Percentiles rank a stretch among this genome's conserved stretches.
phyloP scores from a whole-genome alignment of 495 filamentous ascomycete species.

The Penicillium manginii region DNA sequence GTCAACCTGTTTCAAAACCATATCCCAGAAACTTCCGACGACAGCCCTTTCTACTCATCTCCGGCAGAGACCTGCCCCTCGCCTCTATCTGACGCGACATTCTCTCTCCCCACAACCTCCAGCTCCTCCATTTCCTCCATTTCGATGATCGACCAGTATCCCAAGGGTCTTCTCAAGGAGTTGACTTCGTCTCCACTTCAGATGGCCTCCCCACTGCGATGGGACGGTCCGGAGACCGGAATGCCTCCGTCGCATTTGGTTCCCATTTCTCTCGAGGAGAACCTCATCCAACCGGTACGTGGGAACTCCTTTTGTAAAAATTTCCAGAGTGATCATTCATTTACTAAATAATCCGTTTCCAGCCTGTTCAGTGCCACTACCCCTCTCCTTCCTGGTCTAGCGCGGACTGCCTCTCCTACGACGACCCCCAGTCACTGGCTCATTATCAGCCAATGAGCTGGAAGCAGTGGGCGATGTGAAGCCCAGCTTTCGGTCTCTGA shows the following conservation, averaged over 20 bases:
- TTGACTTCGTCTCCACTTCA: constrained; percentile 43
- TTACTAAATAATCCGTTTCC: constrained; percentile 1
- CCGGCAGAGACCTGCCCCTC: constrained; percentile 50
- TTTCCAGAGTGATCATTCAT: not conserved
- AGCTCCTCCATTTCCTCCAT: constrained; percentile 43
- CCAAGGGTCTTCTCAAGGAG: constrained; percentile 41
- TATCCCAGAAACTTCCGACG: constrained; percentile 43
- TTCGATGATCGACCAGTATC: constrained; percentile 40
- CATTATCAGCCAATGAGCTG: constrained; percentile 37
- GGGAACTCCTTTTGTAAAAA: constrained; percentile 9
- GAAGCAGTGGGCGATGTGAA: constrained; percentile 40
- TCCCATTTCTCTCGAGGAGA: constrained; percentile 41
- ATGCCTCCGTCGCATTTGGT: constrained; percentile 36
- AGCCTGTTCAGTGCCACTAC: constrained; percentile 46
- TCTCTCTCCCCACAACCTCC: constrained; percentile 41
- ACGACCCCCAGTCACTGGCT: constrained; percentile 36
- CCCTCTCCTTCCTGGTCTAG: constrained; percentile 47
- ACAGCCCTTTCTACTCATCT: constrained; percentile 47
- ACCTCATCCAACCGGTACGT: constrained; percentile 40
- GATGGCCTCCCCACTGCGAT: constrained; percentile 40
- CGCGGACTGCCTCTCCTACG: constrained; percentile 43
- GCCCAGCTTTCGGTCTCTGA: not conserved
- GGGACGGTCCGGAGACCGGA: constrained; percentile 36
- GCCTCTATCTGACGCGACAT: constrained; percentile 44
- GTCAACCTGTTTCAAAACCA: constrained; percentile 39